Conservation (phyloP, 148 eudicot species). For the Rhododendron kiyosumense region DNA sequence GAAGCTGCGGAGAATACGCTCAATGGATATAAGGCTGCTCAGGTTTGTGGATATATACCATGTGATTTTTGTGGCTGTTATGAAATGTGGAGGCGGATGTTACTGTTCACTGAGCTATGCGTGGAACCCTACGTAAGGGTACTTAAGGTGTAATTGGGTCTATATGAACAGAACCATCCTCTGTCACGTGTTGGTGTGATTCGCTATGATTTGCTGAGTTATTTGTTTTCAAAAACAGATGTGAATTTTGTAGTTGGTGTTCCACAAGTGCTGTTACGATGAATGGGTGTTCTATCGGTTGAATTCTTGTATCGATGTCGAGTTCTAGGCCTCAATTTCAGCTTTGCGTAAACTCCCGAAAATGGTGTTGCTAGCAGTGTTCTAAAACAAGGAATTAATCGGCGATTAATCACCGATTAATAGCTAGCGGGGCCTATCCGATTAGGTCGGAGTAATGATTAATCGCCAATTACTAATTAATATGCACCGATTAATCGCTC, state of each 20-base stretch:
- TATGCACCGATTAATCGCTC: too few relatives aligned
- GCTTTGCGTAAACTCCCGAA: neutral
- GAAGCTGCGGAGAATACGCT: conserved; percentile 31
- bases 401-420: too few relatives aligned
- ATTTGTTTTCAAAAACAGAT: neutral
- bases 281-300: neutral
- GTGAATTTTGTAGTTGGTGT: neutral
- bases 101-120: neutral
- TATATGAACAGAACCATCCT: neutral
- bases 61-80: neutral
- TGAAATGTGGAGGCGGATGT: neutral
- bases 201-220: neutral
- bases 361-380: neutral
- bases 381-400: too few relatives aligned
- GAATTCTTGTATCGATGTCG: neutral
- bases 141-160: neutral
- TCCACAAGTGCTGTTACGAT: neutral
- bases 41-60: conserved; percentile 6
- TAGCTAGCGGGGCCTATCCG: too few relatives aligned
- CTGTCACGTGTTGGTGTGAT: neutral
- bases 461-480: too few relatives aligned
- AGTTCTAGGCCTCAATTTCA: neutral
- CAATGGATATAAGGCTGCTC: conserved; percentile 23
- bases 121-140: neutral
- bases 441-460: too few relatives aligned